These are phyloP conservation scores for Rusavskia elegans DNA, from an alignment of 495 filamentous ascomycete genomes.

Conservation along the genomic window DNA sequence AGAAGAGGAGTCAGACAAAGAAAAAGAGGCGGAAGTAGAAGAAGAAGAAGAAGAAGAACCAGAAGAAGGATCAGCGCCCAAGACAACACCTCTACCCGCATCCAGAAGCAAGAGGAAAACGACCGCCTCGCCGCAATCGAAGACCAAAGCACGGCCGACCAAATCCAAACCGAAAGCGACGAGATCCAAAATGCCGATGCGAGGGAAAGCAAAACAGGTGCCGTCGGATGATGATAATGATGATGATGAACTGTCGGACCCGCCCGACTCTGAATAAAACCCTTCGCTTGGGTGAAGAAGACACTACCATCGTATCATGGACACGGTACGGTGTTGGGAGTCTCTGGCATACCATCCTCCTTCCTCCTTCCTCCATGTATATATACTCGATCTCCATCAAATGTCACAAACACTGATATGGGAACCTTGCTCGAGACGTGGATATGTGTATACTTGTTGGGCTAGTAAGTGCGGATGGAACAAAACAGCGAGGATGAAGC, in stretches of 20 bases:
- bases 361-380: no score
- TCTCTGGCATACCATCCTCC: no score
- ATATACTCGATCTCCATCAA: no score
- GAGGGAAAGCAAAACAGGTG: neutral
- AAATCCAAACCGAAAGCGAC: neutral
- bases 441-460: no score
- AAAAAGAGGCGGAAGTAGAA: neutral
- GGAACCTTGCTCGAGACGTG: no score
- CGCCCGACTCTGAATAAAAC: neutral
- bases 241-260: neutral
- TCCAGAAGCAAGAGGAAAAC: neutral
- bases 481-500: no score
- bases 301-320: no score
- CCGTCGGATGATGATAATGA: neutral
- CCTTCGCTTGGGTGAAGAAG: no score
- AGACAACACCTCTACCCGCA: neutral
- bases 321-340: no score
- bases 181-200: neutral
- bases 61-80: neutral
- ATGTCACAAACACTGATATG: no score
- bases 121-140: neutral
- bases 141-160: neutral
- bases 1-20: neutral
- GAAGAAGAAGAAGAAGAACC: neutral
- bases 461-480: no score